These are phyloP conservation scores for Mortierella sp. DNA, from an alignment of 371 early-diverging fungal species.

Conservation along the genomic window DNA sequence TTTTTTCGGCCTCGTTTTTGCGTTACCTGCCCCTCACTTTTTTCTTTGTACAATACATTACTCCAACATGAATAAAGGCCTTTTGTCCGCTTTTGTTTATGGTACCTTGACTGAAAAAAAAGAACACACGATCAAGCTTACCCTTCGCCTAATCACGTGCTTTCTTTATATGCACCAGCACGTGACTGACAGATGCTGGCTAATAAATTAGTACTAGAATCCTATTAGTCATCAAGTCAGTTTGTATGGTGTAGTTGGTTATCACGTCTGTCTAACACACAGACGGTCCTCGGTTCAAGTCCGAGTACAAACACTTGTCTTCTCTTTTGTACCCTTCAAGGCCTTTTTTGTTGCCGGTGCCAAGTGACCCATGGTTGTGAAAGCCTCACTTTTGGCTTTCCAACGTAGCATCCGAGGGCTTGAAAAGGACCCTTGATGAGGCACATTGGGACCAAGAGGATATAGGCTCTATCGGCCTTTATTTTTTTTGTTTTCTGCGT, in stretches of 20 bases:
- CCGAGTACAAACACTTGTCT: constrained; percentile 59
- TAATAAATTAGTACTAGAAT: background rate
- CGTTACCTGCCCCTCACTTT: too few species aligned
- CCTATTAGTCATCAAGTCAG: constrained; percentile 19
- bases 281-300: constrained; percentile 88
- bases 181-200: too few species aligned
- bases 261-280: constrained; percentile 95
- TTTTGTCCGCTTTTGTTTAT: too few species aligned
- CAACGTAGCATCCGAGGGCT: too few species aligned
- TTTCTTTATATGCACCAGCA: background rate
- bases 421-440: too few species aligned
- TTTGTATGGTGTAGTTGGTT: constrained; percentile 93
- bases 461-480: too few species aligned
- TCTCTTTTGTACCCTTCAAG: too few species aligned
- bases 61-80: too few species aligned
- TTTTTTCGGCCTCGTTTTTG: too few species aligned
- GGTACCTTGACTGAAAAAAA: background rate
- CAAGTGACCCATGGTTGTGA: too few species aligned
- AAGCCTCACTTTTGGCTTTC: too few species aligned
- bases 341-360: background rate
- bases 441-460: background rate
- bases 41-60: too few species aligned
- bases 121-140: background rate
- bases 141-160: background rate
- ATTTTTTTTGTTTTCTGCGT: background rate